A percentile compares a stretch with the other conserved stretches of the same genome.
These are phyloP conservation scores for Penicillium bovifimosum DNA, from an alignment of 495 filamentous ascomycete genomes.

Conservation along the genomic window DNA sequence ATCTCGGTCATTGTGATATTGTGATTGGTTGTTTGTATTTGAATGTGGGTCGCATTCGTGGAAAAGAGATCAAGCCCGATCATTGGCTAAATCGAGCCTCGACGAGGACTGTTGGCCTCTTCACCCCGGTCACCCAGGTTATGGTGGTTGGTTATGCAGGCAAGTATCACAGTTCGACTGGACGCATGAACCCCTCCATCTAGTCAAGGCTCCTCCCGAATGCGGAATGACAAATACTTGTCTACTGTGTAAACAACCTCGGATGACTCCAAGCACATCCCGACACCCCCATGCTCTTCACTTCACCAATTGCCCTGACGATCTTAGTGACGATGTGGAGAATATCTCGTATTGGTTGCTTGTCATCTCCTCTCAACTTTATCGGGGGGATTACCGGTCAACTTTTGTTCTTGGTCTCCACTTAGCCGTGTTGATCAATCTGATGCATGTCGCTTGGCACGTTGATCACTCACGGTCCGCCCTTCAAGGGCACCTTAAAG, in stretches of 20 bases:
- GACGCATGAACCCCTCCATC: slow-evolving; percentile 8
- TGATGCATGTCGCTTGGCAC: slow-evolving; percentile 24
- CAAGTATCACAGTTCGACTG: neutral
- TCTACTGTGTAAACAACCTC: too few relatives aligned
- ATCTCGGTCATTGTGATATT: neutral
- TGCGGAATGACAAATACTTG: neutral
- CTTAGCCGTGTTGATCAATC: slow-evolving; percentile 19
- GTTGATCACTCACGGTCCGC: slow-evolving; percentile 7
- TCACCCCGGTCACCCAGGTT: neutral
- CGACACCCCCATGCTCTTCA: too few relatives aligned
- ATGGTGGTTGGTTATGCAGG: neutral
- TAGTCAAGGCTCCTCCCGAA: neutral
- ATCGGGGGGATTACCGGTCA: slow-evolving; percentile 23
- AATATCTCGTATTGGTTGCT: too few relatives aligned
- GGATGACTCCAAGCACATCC: too few relatives aligned
- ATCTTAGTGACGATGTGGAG: too few relatives aligned
- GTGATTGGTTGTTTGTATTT: neutral
- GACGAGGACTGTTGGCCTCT: neutral
- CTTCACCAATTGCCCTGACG: neutral
- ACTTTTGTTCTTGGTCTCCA: slow-evolving; percentile 7
- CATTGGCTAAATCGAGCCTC: neutral
- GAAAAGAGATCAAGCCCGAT: slow-evolving; percentile 1
- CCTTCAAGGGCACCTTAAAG: neutral
- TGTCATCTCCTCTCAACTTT: neutral
- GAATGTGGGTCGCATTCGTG: neutral